Evolutionary conservation across 176 grass and related monocot species (phyloP).

Genomic region (Oryza officinalis): DNA sequence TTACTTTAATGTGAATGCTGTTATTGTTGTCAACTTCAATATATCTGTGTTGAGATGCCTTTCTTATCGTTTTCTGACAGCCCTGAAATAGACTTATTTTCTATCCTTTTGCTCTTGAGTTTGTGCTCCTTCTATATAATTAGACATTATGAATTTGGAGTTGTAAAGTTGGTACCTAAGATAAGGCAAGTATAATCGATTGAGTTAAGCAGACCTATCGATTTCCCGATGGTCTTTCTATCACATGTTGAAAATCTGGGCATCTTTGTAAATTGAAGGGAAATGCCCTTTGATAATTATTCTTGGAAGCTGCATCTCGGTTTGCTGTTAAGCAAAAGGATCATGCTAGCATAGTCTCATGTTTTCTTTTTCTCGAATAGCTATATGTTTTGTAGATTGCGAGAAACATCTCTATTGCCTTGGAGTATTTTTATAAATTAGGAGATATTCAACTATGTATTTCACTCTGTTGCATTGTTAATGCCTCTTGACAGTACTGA

Average conservation of each 20-base stretch:
- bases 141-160: neutral
- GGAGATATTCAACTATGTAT: neutral
- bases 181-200: neutral
- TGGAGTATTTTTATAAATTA: neutral
- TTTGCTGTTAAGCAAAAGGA: neutral
- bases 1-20: neutral
- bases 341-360: neutral
- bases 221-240: neutral
- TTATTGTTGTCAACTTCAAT: conserved; percentile 17
- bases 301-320: neutral
- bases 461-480: neutral
- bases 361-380: neutral
- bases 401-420: neutral
- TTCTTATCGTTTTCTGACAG: neutral
- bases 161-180: neutral
- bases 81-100: neutral
- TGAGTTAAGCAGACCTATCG: neutral
- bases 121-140: neutral
- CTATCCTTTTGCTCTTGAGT: conserved; percentile 1
- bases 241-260: neutral
- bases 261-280: neutral
- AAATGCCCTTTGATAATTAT: neutral
- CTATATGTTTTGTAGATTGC: neutral
- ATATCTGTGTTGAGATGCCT: neutral
- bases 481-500: conserved; percentile 23